phyloP scores from a whole-genome alignment of 2,329 filamentous ascomycete genomes.

The Microsporum audouinii region DNA sequence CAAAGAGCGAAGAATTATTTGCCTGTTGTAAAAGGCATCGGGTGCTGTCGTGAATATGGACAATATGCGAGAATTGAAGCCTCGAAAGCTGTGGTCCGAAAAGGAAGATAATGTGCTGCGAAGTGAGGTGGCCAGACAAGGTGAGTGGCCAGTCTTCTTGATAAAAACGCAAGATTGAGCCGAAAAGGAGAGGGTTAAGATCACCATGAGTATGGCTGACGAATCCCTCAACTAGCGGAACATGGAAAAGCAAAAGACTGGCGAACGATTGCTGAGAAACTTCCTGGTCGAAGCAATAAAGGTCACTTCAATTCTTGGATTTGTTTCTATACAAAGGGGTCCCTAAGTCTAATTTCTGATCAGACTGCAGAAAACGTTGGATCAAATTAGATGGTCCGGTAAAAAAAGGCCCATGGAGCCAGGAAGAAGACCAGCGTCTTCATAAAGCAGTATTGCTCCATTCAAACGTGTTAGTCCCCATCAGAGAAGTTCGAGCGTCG shows the following conservation, averaged over 20 bases:
- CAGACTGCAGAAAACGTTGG: constrained; percentile 4
- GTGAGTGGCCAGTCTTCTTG: neutral
- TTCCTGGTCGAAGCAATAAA: constrained; percentile 3
- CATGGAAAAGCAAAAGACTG: constrained; percentile 1
- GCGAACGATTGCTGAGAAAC: constrained; percentile 4
- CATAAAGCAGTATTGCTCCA: constrained; percentile 4
- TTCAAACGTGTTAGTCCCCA: constrained; percentile 4
- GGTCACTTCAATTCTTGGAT: neutral
- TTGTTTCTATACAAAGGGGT: neutral
- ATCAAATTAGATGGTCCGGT: constrained; percentile 3
- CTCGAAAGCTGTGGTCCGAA: constrained; percentile 4
- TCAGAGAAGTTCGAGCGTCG: neutral
- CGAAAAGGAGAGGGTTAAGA: too few relatives aligned
- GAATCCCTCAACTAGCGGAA: neutral
- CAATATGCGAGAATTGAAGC: neutral
- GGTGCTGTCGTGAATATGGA: neutral
- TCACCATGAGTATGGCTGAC: neutral
- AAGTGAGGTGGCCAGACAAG: neutral
- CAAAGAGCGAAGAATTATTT: neutral
- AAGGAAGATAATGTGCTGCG: neutral
- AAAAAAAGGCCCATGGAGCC: constrained; percentile 3
- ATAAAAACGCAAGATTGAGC: neutral
- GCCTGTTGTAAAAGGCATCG: neutral
- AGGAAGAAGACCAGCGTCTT: constrained; percentile 4
- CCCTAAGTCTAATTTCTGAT: neutral